Percentiles rank a stretch among this genome's conserved stretches.
phyloP scores from a whole-genome alignment of 2,329 filamentous ascomycete species.

The Neopestalotiopsis rosae region DNA sequence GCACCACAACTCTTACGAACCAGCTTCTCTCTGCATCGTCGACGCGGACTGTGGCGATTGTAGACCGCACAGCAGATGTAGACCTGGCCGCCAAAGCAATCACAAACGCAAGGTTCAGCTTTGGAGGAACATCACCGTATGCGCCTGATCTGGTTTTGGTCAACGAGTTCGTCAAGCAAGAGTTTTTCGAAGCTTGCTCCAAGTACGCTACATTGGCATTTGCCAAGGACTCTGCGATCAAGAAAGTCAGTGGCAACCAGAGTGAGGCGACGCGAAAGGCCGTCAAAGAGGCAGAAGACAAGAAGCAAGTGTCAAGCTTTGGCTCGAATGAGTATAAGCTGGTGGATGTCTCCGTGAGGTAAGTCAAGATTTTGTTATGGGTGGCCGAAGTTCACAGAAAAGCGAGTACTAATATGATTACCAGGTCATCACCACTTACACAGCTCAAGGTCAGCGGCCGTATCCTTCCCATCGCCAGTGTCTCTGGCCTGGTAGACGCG shows the following conservation, averaged over 20 bases:
- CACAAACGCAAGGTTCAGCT: constrained; percentile 57
- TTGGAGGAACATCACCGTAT: constrained; percentile 63
- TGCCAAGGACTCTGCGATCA: constrained; percentile 22
- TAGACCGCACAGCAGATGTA: constrained; percentile 65
- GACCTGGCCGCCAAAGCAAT: constrained; percentile 57
- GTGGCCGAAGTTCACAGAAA: too few relatives aligned
- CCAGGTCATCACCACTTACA: constrained; percentile 29
- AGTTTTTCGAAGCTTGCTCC: constrained; percentile 56
- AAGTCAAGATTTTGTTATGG: too few relatives aligned
- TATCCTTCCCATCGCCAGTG: constrained; percentile 32
- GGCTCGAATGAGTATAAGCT: constrained; percentile 31
- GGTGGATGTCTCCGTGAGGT: constrained; percentile 33
- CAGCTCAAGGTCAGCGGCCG: constrained; percentile 32
- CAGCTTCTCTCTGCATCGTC: constrained; percentile 22
- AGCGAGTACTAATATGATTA: not conserved
- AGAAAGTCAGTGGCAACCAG: constrained; percentile 25
- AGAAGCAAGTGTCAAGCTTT: constrained; percentile 30
- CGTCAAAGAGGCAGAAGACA: constrained; percentile 32
- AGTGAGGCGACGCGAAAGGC: constrained; percentile 27
- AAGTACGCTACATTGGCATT: constrained; percentile 39
- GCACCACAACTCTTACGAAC: constrained; percentile 14
- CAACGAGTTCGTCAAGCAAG: constrained; percentile 65
- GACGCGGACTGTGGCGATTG: constrained; percentile 54
- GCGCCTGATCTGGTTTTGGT: constrained; percentile 67
- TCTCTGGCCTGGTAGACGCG: constrained; percentile 34